Percentiles rank a stretch among this genome's conserved stretches.
Conservation (phyloP, 2,329 filamentous ascomycete genomes). For the Fusarium anguioides region DNA sequence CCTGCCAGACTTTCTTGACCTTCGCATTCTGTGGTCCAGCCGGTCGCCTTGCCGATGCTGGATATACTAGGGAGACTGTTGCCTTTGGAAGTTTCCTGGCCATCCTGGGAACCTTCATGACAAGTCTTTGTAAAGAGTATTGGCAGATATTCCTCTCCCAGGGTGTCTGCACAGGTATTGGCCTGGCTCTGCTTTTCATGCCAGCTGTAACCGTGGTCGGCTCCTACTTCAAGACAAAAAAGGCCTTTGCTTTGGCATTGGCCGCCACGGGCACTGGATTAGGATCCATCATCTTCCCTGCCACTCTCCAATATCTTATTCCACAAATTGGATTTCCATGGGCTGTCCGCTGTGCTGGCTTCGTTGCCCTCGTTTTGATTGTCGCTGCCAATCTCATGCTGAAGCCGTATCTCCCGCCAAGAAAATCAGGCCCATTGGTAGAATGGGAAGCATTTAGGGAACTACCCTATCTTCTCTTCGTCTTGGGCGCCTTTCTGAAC, state of each 20-base stretch:
- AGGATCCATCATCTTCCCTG: constrained; percentile 67
- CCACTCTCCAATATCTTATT: constrained; percentile 67
- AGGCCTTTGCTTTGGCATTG: constrained; percentile 69
- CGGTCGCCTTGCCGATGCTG: constrained; percentile 62
- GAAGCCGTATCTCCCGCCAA: constrained; percentile 59
- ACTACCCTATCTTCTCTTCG: constrained; percentile 63
- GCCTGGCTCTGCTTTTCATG: constrained; percentile 67
- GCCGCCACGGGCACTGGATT: constrained; percentile 69
- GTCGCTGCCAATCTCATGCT: constrained; percentile 53
- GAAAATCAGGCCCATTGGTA: constrained; percentile 62
- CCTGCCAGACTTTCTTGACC: constrained; percentile 62
- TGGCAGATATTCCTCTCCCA: constrained; percentile 67
- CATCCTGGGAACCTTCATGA: constrained; percentile 61
- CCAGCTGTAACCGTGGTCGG: constrained; percentile 69
- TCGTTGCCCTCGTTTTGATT: constrained; percentile 65
- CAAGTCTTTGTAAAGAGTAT: constrained; percentile 57
- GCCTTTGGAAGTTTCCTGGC: constrained; percentile 55
- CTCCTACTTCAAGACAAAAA: constrained; percentile 68
- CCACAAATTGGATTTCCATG: constrained; percentile 70
- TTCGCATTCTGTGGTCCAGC: constrained; percentile 61
- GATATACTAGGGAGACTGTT: constrained; percentile 57
- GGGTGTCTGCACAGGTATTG: constrained; percentile 63
- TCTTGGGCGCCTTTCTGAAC: constrained; percentile 60
- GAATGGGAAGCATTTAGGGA: constrained; percentile 69
- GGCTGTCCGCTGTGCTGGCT: constrained; percentile 72